phyloP scores from a whole-genome alignment of 495 filamentous ascomycete species.

The Delitschia confertaspora region DNA sequence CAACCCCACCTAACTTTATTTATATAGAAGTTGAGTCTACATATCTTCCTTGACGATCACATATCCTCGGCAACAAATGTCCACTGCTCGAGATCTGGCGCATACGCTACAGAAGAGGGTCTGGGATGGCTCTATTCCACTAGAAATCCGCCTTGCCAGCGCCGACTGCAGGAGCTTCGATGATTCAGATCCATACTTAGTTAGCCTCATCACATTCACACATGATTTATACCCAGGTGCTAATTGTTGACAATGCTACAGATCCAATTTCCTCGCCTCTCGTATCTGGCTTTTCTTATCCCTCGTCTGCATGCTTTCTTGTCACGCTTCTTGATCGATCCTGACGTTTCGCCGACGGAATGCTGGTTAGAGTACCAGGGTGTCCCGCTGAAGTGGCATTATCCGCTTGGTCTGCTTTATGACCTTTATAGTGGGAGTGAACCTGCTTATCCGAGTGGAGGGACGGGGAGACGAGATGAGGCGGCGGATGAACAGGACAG shows the following conservation, averaged over 20 bases:
- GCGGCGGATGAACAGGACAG: slow-evolving; percentile 31
- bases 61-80: too few species aligned
- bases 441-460: slow-evolving; percentile 35
- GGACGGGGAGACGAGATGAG: neutral
- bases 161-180: slow-evolving; percentile 36
- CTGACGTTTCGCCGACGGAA: slow-evolving; percentile 46
- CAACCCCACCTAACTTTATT: too few species aligned
- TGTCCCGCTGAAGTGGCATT: slow-evolving; percentile 80
- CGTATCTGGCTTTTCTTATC: slow-evolving; percentile 67
- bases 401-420: slow-evolving; percentile 77
- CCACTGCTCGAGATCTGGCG: slow-evolving; percentile 20
- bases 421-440: slow-evolving; percentile 72
- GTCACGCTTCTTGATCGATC: slow-evolving; percentile 58
- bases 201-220: slow-evolving; percentile 4
- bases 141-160: slow-evolving; percentile 33
- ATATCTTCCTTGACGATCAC: too few species aligned
- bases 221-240: neutral
- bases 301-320: slow-evolving; percentile 76
- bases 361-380: slow-evolving; percentile 66
- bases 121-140: slow-evolving; percentile 36
- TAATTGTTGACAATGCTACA: slow-evolving; percentile 14
- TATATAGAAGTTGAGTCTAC: too few species aligned
- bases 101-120: slow-evolving; percentile 32
- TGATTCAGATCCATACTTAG: slow-evolving; percentile 35
- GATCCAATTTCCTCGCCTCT: slow-evolving; percentile 56